Base-by-base conservation (phyloP, 495 filamentous ascomycete species). In the Platismatia glauca region DNA sequence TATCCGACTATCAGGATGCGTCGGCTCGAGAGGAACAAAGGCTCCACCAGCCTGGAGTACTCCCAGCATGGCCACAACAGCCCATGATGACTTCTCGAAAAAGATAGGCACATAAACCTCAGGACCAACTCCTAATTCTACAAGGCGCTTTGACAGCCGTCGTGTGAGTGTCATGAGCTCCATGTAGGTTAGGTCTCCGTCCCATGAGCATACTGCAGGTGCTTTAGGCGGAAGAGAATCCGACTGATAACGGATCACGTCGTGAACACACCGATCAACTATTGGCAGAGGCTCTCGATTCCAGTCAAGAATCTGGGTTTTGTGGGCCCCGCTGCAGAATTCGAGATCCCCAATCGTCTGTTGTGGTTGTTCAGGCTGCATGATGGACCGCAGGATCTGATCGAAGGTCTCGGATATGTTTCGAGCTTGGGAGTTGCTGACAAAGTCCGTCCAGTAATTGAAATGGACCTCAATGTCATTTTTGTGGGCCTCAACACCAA, bases 401-500 rank as follows among this genome's bases (percentile, higher is more conserved):
- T 63, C 63, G 46, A 74, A 78, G 0, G 71, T 68, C 24, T 78
- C 75, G 53, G 77, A 70, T 34, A 80, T 67, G 65, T 75, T 72
- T 24, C 63, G 69, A 9, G 73, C 70, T 37, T 77, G 73, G 29
- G 55, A 64, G 1, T 72, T 59, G 18, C 75, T 75, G n/a, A 81
- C 33, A 9, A 64, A 69, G 11, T 74, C 68, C 11, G 72, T 69
- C 38, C 73, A 74, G 63, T 76, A 80, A 53, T 67, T 71, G 67
- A 80, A 78, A 16, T 68, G 67, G 24, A 80, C 70, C 22, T 71
- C 71, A 1, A 68, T 71, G 15, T 66, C 66, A 9, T 71, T 62
- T 9, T 69, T 65, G 15, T 73, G 74, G 29, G 85, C 77, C 55
- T 83, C 79, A 38, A 82, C 83, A 43, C 83, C 81, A 33, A 83